A percentile compares a stretch with the other conserved stretches of the same genome.
These are phyloP conservation scores for Heterobasidion annosum DNA, from an alignment of 1,284 basidiomycete species.

Conservation along the genomic window DNA sequence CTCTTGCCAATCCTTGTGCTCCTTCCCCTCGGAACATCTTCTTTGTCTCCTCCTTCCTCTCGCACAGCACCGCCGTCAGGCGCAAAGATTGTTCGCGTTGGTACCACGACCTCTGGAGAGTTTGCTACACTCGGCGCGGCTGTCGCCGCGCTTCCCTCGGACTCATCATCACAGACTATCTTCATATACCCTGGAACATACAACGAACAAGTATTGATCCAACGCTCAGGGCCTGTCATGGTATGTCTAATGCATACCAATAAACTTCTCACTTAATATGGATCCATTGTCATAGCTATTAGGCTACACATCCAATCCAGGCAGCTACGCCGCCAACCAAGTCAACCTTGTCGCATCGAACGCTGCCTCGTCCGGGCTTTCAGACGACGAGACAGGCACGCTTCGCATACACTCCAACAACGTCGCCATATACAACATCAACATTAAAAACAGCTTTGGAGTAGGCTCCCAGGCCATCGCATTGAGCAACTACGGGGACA, in stretches of 20 bases:
- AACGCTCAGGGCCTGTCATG: conserved; percentile 21
- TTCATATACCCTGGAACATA: conserved; percentile 51
- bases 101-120: conserved; percentile 32
- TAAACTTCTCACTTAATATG: conserved; percentile 3
- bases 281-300: conserved; percentile 25
- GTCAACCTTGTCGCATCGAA: conserved; percentile 35
- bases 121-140: conserved; percentile 32
- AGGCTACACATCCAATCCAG: conserved; percentile 32
- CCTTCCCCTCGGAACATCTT: conserved; percentile 1
- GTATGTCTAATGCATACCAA: conserved; percentile 15
- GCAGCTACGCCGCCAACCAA: conserved; percentile 26
- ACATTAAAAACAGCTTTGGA: conserved; percentile 45
- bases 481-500: conserved; percentile 40
- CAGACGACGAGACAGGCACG: conserved; percentile 46
- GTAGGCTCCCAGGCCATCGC: conserved; percentile 43
- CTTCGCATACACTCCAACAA: conserved; percentile 42
- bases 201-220: conserved; percentile 42
- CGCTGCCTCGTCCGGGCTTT: conserved; percentile 33
- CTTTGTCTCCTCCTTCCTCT: conserved; percentile 20
- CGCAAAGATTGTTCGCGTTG: conserved; percentile 32
- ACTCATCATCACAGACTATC: conserved; percentile 31
- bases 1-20: background rate
- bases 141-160: conserved; percentile 33
- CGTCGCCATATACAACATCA: conserved; percentile 47
- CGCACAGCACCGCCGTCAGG: conserved; percentile 37